Base-by-base conservation (phyloP, 768 basidiomycete species). In the Strobilomyces dryophilus region DNA sequence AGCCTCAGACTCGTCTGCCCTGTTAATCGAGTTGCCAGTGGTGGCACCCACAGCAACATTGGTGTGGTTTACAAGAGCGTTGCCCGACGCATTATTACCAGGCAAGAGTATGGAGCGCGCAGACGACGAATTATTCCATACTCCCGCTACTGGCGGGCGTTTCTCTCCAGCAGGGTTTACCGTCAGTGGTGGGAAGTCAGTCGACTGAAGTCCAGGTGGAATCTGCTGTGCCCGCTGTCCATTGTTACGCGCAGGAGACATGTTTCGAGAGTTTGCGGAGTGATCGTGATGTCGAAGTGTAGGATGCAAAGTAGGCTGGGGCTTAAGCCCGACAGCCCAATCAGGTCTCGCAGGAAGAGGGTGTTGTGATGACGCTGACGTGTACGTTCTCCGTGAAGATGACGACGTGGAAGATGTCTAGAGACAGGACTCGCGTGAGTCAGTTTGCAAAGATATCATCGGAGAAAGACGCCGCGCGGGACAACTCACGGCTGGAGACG, bases 311-410 rank as follows among this genome's bases (percentile, higher is more conserved):
- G 82, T 87, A 27, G 85, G 83, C 54, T 89, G 85, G 0, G 89
- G 81, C 66, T 86, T 89, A 32, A 92, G 74, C 15, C 89, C 89
- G 5, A 92, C 87, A 17, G 91, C 90, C 91, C 92, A 93, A 66
- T 93, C 91, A 37, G 91, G 91, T 52, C 91, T 78, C 3, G 89
- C 73, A 4, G 91, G 91, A 36, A 93, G 76, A 14, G 90, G 91
- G 52, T 84, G 83, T 71, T 90, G 77, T 59, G 89, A 89, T 6
- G 85, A 75, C 1, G 79, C 81, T 32, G 89, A 89, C 2, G 87
- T 87, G 58, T 80, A 88, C 7, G 87, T 89, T 57, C 82, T 79
- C 36, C 85, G 79, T 36, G 90, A 92, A 1, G 88, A 89, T 0
- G 89, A 90, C 7, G 91, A 90, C 2, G 83, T 84, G 7, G 85